phyloP scores from a whole-genome alignment of 495 filamentous ascomycete genomes.

The Penicillium coprophilum region DNA sequence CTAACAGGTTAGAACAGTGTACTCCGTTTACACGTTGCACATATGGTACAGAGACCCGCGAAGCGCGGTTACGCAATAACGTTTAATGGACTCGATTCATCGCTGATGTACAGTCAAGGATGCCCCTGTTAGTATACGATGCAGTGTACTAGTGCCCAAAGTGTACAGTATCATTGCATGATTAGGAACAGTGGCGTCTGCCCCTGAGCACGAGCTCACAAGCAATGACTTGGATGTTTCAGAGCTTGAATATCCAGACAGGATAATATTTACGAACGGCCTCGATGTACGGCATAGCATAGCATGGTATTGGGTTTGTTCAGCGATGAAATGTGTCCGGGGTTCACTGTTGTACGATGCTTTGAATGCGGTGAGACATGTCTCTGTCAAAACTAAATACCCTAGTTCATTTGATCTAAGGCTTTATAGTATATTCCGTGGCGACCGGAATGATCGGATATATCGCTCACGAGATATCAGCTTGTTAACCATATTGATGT shows the following conservation, averaged over 20 bases:
- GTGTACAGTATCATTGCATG: background rate
- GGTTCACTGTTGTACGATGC: slow-evolving; percentile 5
- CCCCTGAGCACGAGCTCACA: slow-evolving; percentile 5
- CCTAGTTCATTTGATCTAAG: background rate
- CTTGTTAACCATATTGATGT: background rate
- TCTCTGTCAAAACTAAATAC: background rate
- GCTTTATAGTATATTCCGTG: background rate
- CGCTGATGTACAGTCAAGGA: background rate
- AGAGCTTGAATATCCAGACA: background rate
- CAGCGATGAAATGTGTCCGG: background rate
- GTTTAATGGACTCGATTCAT: slow-evolving; percentile 1
- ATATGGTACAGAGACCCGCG: slow-evolving; percentile 17
- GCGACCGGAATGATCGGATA: slow-evolving; percentile 1
- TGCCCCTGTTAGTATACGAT: background rate
- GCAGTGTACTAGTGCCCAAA: background rate
- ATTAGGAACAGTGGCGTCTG: background rate
- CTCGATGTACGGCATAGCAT: background rate
- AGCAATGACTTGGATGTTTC: background rate
- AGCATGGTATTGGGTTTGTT: background rate
- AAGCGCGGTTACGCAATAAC: slow-evolving; percentile 32
- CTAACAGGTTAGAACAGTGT: background rate
- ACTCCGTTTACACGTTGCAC: slow-evolving; percentile 1
- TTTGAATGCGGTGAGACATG: slow-evolving; percentile 1
- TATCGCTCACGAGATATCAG: background rate
- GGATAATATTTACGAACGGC: background rate